Evolutionary conservation across 2,329 filamentous ascomycete species (phyloP).

Genomic region (Aspergillus fructus): DNA sequence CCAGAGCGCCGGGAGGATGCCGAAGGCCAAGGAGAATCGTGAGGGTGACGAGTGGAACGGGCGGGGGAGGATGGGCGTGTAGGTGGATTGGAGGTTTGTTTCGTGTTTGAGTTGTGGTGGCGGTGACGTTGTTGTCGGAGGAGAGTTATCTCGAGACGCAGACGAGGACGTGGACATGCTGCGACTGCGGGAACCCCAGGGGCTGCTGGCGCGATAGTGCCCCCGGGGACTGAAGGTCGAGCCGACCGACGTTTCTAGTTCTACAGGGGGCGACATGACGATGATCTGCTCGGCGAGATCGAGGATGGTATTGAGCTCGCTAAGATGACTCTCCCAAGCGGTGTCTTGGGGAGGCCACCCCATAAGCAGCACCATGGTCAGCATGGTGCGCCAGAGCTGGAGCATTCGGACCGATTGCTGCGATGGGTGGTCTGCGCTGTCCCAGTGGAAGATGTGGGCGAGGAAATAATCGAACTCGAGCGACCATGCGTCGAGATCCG

Average conservation of each 20-base stretch:
- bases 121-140: neutral
- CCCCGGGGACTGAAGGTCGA: too few relatives aligned
- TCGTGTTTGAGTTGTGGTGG: neutral
- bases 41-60: slow-evolving; percentile 10
- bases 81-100: neutral
- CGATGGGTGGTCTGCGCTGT: neutral
- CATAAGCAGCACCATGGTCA: slow-evolving; percentile 13
- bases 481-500: slow-evolving; percentile 13
- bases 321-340: slow-evolving; percentile 12
- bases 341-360: slow-evolving; percentile 12
- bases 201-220: too few relatives aligned
- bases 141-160: neutral
- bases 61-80: slow-evolving; percentile 5
- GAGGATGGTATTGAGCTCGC: slow-evolving; percentile 8
- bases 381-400: slow-evolving; percentile 14
- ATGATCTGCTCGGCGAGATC: slow-evolving; percentile 14
- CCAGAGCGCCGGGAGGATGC: slow-evolving; percentile 64
- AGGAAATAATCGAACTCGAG: slow-evolving; percentile 16
- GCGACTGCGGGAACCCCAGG: neutral
- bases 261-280: neutral
- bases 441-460: neutral
- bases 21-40: slow-evolving; percentile 61
- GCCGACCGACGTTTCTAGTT: too few relatives aligned
- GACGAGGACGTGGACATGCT: neutral
- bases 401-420: slow-evolving; percentile 8